Evolutionary conservation across 176 grass and related monocot species (phyloP).

Genomic region (Areca catechu): DNA sequence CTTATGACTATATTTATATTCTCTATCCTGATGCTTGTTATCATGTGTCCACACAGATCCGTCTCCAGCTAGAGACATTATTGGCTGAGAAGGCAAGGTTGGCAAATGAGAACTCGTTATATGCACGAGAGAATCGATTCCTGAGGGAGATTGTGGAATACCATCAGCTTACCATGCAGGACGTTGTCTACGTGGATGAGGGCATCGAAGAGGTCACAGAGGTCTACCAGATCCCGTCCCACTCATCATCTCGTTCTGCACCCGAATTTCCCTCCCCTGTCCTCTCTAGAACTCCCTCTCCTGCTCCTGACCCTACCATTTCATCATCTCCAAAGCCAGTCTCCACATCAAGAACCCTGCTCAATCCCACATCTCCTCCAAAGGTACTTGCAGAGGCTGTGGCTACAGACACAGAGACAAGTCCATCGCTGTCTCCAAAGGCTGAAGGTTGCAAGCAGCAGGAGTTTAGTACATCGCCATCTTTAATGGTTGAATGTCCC

Average conservation of each 20-base stretch:
- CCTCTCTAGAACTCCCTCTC: not conserved
- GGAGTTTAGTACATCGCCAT: too few species aligned
- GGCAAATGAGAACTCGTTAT: conserved; percentile 51
- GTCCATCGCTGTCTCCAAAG: conserved; percentile 6
- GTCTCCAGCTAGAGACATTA: conserved; percentile 48
- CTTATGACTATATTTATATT: not conserved
- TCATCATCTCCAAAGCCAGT: conserved; percentile 11
- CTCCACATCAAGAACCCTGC: not conserved
- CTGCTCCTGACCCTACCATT: not conserved
- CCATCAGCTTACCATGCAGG: conserved; percentile 34
- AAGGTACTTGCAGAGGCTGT: too few species aligned
- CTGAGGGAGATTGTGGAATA: conserved; percentile 59
- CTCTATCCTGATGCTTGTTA: not conserved
- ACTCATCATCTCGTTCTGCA: conserved; percentile 17
- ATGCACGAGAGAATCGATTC: conserved; percentile 51
- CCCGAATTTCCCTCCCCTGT: conserved; percentile 24
- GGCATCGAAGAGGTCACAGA: conserved; percentile 17
- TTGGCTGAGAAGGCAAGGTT: conserved; percentile 52
- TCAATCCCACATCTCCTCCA: not conserved
- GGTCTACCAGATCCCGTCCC: conserved; percentile 11
- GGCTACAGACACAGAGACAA: not conserved
- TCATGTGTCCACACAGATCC: conserved; percentile 31
- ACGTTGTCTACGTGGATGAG: conserved; percentile 25
- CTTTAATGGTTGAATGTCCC: too few species aligned
- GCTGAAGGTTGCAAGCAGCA: not conserved